Evolutionary conservation across 495 filamentous ascomycete genomes (phyloP).

Genomic region (Acidiella bohemica): DNA sequence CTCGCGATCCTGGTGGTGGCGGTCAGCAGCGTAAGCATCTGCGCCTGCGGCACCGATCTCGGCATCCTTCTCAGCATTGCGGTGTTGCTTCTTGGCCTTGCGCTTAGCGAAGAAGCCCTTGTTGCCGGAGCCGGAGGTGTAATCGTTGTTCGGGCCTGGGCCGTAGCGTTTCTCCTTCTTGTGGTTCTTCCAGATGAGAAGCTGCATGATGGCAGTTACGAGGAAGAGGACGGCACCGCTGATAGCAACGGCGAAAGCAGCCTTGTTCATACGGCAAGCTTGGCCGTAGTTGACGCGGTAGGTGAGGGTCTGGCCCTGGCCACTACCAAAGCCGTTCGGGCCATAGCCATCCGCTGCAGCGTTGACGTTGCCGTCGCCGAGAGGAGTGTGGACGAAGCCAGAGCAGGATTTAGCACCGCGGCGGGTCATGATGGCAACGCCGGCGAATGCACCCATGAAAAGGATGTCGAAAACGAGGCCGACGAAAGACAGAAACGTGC

Average conservation of each 20-base stretch:
- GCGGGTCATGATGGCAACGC: slow-evolving; percentile 46
- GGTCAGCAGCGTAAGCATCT: slow-evolving; percentile 9
- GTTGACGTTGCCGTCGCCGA: slow-evolving; percentile 47
- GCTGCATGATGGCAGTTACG: slow-evolving; percentile 34
- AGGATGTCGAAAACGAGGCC: slow-evolving; percentile 51
- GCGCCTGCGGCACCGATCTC: slow-evolving; percentile 19
- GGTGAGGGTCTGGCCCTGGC: slow-evolving; percentile 18
- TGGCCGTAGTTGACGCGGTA: slow-evolving; percentile 37
- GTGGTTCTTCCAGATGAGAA: slow-evolving; percentile 53
- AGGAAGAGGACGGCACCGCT: slow-evolving; percentile 39
- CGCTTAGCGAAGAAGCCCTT: slow-evolving; percentile 39
- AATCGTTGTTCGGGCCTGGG: slow-evolving; percentile 61
- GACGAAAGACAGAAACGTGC: slow-evolving; percentile 51
- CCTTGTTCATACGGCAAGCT: slow-evolving; percentile 59
- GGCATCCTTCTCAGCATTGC: slow-evolving; percentile 19
- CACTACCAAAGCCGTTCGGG: slow-evolving; percentile 26
- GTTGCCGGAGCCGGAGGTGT: slow-evolving; percentile 48
- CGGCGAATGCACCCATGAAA: slow-evolving; percentile 47
- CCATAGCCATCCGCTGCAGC: slow-evolving; percentile 30
- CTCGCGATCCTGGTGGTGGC: slow-evolving; percentile 13
- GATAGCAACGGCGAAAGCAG: slow-evolving; percentile 62
- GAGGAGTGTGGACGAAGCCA: slow-evolving; percentile 49
- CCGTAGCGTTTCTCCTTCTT: slow-evolving; percentile 68
- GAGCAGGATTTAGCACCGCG: slow-evolving; percentile 48
- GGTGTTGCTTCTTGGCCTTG: slow-evolving; percentile 24